These are phyloP conservation scores for Globisporangium nodosum DNA, from an alignment of 352 stramenopile species.

Conservation along the genomic window DNA sequence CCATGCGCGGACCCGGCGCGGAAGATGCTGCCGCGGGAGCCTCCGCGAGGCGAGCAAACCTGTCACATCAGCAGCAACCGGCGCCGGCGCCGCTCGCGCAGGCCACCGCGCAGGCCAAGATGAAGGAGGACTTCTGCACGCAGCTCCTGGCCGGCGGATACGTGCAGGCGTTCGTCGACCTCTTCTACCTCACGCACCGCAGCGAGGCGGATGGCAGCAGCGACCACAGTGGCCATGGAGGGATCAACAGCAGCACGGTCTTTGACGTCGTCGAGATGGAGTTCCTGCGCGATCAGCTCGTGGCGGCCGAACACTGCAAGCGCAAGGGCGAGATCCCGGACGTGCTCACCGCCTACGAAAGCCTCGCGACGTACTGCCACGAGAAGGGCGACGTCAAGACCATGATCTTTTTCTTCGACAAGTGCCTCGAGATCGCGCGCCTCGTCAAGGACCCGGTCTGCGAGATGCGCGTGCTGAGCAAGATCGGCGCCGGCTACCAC, in stretches of 20 bases:
- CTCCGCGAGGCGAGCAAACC: constrained; percentile 1
- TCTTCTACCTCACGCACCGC: constrained; percentile 92
- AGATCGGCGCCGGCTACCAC: constrained; percentile 82
- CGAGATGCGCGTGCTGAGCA: constrained; percentile 84
- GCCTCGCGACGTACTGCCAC: constrained; percentile 56
- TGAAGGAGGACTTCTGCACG: constrained; percentile 79
- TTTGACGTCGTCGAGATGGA: constrained; percentile 51
- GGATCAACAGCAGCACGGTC: constrained; percentile 5
- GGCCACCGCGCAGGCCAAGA: constrained; percentile 32
- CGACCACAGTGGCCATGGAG: background rate
- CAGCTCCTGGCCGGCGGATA: constrained; percentile 86
- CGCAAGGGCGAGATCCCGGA: constrained; percentile 74
- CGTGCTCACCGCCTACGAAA: constrained; percentile 49
- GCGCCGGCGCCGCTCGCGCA: background rate
- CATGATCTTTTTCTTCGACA: constrained; percentile 92
- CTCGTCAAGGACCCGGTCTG: constrained; percentile 81
- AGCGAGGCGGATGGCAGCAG: constrained; percentile 22
- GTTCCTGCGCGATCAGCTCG: constrained; percentile 87
- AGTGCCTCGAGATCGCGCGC: constrained; percentile 88
- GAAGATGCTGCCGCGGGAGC: constrained; percentile 4
- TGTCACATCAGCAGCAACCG: constrained; percentile 7
- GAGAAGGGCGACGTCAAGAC: constrained; percentile 84
- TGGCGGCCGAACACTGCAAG: constrained; percentile 83
- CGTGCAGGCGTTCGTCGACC: constrained; percentile 92
- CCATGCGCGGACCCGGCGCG: constrained; percentile 42